Base-by-base conservation (phyloP, 805 yeast species). In the baker's yeast (Saccharomyces cerevisiae) region DNA sequence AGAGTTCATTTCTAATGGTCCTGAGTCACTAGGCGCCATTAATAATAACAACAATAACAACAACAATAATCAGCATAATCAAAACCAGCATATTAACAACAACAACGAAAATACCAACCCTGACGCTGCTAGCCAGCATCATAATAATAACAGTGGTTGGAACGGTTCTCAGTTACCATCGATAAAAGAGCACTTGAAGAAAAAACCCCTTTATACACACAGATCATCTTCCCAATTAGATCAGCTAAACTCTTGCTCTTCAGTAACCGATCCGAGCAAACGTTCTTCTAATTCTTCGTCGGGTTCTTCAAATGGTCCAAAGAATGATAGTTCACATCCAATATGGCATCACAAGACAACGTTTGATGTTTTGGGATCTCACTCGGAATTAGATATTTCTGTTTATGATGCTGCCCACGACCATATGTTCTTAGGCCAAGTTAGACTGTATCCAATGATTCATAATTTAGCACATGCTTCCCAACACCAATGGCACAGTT, bases 261-360 rank as follows among this genome's bases (percentile, higher is more conserved):
- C 43, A 9, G 43, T 17, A 3, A 10, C 24, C 10, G 43, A 36
- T 46, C 46, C 51, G 28, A 54, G 55, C 32, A 52, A 53, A 6
- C 51, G 52, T 27, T 49, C 55, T 31, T 50, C 52, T 24, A 48
- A 51, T 13, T 50, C 53, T 47, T 52, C 55, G 21, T 53, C 53
- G 46, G 48, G 32, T 46, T 51, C 50, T 50, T 59, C 55, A 26
- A 50, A 55, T 30, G 49, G n/a, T 32, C 51, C 26, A 56, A 36
- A 17, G 24, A n/a, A 17, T 36, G 24, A 56, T 48, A 57, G 59
- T 31, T 48, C 61, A 14, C 85, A 85, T 66, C 96, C 97, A 14
- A 75, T 79, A 31, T 92, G 97, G 96, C 87, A 88, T 66, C 96
- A 91, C 70, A 89, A 89, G 67, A 92, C 97, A 13, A 82, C 83